Conservation (phyloP, 306 rosid species). For the Cicer arietinum region DNA sequence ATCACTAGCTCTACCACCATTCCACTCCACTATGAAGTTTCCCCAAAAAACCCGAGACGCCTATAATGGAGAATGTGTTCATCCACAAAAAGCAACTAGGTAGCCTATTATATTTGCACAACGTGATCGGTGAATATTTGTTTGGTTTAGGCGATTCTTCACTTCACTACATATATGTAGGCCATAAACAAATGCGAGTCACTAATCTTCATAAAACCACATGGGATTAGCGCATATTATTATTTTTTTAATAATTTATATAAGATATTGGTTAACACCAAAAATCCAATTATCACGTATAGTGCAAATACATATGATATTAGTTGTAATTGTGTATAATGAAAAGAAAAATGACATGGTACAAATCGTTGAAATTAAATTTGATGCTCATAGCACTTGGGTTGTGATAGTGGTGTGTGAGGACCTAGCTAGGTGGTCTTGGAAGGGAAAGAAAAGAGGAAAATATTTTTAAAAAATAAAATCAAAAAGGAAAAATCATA, state of each 20-base stretch:
- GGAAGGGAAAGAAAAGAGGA: slow-evolving; percentile 12
- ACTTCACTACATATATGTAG: slow-evolving; percentile 42
- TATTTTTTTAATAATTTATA: neutral
- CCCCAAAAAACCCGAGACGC: neutral
- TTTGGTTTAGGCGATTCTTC: slow-evolving; percentile 54
- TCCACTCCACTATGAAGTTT: slow-evolving; percentile 29
- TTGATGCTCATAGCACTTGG: slow-evolving; percentile 46
- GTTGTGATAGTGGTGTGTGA: slow-evolving; percentile 34
- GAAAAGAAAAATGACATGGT: slow-evolving; percentile 31
- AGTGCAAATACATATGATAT: slow-evolving; percentile 2
- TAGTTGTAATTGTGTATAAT: neutral
- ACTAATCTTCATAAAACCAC: slow-evolving; percentile 39
- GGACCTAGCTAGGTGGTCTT: slow-evolving; percentile 29
- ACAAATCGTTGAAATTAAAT: slow-evolving; percentile 38
- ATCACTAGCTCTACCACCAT: slow-evolving; percentile 17
- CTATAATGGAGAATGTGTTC: slow-evolving; percentile 43
- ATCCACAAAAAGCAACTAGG: slow-evolving; percentile 45
- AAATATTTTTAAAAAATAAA: neutral
- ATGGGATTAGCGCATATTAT: slow-evolving; percentile 10
- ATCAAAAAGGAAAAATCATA: neutral
- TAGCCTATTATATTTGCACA: slow-evolving; percentile 45
- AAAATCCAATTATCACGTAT: slow-evolving; percentile 26
- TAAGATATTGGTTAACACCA: slow-evolving; percentile 23
- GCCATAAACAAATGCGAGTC: slow-evolving; percentile 49
- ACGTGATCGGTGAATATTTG: slow-evolving; percentile 44